Evolutionary conservation across 768 basidiomycete genomes (phyloP).

Genomic region (Trametopsis cervina): DNA sequence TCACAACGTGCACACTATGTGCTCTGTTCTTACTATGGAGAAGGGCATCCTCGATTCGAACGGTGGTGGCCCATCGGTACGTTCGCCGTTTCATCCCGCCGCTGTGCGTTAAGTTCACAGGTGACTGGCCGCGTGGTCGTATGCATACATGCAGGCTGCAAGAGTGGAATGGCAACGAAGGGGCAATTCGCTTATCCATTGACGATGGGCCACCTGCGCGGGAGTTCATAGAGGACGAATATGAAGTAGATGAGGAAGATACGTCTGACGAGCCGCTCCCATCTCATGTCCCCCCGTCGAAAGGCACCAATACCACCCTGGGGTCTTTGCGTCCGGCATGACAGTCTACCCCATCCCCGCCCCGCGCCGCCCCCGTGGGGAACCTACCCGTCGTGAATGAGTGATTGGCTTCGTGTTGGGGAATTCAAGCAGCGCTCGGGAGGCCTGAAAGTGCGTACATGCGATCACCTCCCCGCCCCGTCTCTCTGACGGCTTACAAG

Average conservation of each 20-base stretch:
- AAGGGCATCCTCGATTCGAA: constrained; percentile 45
- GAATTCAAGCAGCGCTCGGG: too few species aligned
- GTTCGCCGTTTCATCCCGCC: constrained; percentile 12
- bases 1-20: constrained; percentile 52
- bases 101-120: too few species aligned
- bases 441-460: too few species aligned
- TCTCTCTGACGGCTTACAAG: too few species aligned
- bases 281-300: not conserved
- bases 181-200: constrained; percentile 57
- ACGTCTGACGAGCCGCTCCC: constrained; percentile 21
- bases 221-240: constrained; percentile 55
- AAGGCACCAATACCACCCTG: not conserved
- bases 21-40: constrained; percentile 58
- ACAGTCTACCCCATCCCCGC: too few species aligned
- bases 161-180: constrained; percentile 45
- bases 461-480: too few species aligned
- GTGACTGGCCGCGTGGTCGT: too few species aligned
- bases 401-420: too few species aligned
- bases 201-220: constrained; percentile 69
- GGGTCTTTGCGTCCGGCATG: not conserved
- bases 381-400: too few species aligned
- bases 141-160: constrained; percentile 55
- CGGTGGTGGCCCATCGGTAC: constrained; percentile 58
- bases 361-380: too few species aligned
- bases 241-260: constrained; percentile 40